phyloP scores from a whole-genome alignment of 805 yeast species.

The Zygosaccharomyces bisporus region DNA sequence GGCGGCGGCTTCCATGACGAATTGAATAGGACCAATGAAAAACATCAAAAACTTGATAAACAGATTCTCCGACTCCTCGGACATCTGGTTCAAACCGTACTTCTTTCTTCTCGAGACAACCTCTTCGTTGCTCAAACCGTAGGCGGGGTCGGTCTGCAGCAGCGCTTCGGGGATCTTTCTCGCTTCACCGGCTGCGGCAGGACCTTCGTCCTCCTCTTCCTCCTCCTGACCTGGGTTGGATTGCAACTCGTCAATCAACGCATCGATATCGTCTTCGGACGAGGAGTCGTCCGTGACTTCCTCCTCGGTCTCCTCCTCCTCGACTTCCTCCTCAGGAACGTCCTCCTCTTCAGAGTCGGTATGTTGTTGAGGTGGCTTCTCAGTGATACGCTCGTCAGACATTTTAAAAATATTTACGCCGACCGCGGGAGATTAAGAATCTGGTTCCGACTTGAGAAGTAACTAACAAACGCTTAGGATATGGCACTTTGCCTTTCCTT shows the following conservation, averaged over 20 bases:
- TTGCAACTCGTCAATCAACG: slow-evolving; percentile 74
- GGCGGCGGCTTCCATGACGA: slow-evolving; percentile 97
- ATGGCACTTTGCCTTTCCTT: not conserved
- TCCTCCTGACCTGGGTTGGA: slow-evolving; percentile 54
- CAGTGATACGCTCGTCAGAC: slow-evolving; percentile 19
- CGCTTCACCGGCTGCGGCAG: slow-evolving; percentile 52
- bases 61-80: slow-evolving; percentile 80
- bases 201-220: slow-evolving; percentile 45
- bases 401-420: slow-evolving; percentile 5
- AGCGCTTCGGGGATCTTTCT: slow-evolving; percentile 84
- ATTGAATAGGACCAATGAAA: slow-evolving; percentile 93
- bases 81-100: slow-evolving; percentile 87
- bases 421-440: slow-evolving; percentile 1
- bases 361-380: slow-evolving; percentile 16
- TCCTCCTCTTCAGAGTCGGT: slow-evolving; percentile 8
- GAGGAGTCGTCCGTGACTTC: slow-evolving; percentile 50
- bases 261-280: slow-evolving; percentile 69
- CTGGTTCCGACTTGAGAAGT: not conserved
- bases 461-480: not conserved
- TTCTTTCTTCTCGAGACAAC: slow-evolving; percentile 81
- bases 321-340: slow-evolving; percentile 22
- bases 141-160: slow-evolving; percentile 73
- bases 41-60: slow-evolving; percentile 76
- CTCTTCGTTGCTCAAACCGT: slow-evolving; percentile 76
- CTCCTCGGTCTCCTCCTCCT: slow-evolving; percentile 52